A percentile compares a stretch with the other conserved stretches of the same genome.
These are phyloP conservation scores for Neurospora sp. DNA, from an alignment of 495 filamentous ascomycete genomes.

Conservation along the genomic window DNA sequence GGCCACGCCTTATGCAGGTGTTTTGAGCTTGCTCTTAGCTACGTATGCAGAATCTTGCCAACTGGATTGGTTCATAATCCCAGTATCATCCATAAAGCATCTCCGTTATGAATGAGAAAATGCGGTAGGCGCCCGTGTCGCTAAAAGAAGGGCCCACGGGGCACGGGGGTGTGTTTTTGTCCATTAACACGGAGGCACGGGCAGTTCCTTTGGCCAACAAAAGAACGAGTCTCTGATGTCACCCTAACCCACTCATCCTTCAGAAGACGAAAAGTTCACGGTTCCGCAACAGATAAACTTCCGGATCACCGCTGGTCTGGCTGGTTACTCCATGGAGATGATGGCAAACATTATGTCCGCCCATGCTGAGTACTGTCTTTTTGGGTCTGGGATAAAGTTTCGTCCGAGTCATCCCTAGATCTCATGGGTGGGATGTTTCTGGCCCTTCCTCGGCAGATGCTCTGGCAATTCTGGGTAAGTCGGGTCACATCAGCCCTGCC, in stretches of 20 bases:
- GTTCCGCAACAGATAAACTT: neutral
- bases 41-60: no score
- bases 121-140: neutral
- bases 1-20: no score
- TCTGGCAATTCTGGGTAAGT: neutral
- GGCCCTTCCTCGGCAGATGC: neutral
- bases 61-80: no score
- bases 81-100: no score
- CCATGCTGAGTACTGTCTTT: neutral
- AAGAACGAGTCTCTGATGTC: neutral
- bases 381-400: neutral
- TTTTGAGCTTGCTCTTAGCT: no score
- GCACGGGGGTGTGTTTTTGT: neutral
- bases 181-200: neutral
- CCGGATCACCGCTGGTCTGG: neutral
- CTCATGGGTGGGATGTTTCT: neutral
- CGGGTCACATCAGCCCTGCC: neutral
- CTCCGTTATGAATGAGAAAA: no score
- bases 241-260: neutral
- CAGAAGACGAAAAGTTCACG: neutral
- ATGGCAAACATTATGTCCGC: neutral
- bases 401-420: neutral
- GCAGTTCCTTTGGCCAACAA: neutral
- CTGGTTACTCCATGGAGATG: neutral
- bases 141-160: neutral